Percentiles rank a stretch among this genome's conserved stretches.
Evolutionary conservation across 2,329 filamentous ascomycete genomes (phyloP).

Genomic region (Trichoderma sp.): DNA sequence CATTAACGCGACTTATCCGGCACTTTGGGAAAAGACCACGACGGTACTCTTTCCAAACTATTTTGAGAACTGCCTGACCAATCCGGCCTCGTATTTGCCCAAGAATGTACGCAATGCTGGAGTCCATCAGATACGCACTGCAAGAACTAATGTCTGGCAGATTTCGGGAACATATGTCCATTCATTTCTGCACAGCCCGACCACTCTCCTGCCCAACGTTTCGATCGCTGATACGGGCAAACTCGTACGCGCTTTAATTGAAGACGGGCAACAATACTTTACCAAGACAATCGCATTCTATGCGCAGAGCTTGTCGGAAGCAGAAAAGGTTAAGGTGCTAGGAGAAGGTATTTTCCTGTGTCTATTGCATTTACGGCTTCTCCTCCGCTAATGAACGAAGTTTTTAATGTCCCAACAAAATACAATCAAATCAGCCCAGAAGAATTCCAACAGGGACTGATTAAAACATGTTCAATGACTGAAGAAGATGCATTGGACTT

Average conservation of each 20-base stretch:
- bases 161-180: background rate
- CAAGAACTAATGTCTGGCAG: background rate
- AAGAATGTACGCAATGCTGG: too few relatives aligned
- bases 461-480: background rate
- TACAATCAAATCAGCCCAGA: background rate
- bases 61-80: constrained; percentile 2
- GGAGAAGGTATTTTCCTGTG: background rate
- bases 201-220: background rate
- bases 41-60: constrained; percentile 2
- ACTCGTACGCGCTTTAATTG: background rate
- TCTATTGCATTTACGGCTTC: too few relatives aligned
- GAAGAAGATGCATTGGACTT: background rate
- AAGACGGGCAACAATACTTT: background rate
- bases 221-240: background rate
- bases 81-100: too few relatives aligned
- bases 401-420: too few relatives aligned
- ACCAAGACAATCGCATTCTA: background rate
- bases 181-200: background rate
- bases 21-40: constrained; percentile 3
- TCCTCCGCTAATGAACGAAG: too few relatives aligned
- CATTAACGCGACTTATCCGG: background rate
- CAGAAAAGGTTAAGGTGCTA: background rate
- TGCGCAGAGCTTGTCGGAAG: background rate
- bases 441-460: background rate
- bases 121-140: too few relatives aligned